These are phyloP conservation scores for Mycena galericulata DNA, from an alignment of 768 basidiomycete species.

Conservation along the genomic window DNA sequence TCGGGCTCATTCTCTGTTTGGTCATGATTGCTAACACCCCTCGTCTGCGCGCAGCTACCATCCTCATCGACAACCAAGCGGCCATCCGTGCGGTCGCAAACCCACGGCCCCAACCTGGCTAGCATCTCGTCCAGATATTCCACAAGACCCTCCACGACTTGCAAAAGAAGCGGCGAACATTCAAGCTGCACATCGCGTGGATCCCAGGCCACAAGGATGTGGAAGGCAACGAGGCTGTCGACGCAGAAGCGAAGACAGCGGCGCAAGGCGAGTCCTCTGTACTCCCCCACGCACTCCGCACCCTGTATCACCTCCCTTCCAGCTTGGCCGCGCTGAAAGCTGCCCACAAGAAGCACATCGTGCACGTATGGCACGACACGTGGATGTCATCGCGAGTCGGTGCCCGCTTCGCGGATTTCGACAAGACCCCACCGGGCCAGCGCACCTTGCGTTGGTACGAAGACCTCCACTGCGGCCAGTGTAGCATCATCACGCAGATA, in stretches of 20 bases:
- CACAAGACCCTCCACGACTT: not conserved
- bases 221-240: conserved; percentile 32
- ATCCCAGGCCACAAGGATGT: conserved; percentile 17
- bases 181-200: conserved; percentile 10
- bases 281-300: not conserved
- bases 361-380: not conserved
- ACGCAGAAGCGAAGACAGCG: conserved; percentile 19
- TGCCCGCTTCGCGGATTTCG: not conserved
- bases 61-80: conserved; percentile 4
- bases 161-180: not conserved
- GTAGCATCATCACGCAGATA: conserved; percentile 44
- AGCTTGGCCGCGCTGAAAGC: conserved; percentile 12
- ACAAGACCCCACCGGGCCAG: conserved; percentile 4
- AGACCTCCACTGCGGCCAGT: conserved; percentile 27
- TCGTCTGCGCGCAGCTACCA: not conserved
- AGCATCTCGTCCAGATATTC: not conserved
- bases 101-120: not conserved
- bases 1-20: not conserved
- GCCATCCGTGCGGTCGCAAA: not conserved
- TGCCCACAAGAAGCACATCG: not conserved
- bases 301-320: not conserved
- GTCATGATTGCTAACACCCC: not conserved
- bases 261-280: not conserved
- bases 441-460: not conserved
- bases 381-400: not conserved